Evolutionary conservation across 2,329 filamentous ascomycete species (phyloP), one percentile per base, ranked within the genome.

Genomic region (Sporothrix protearum): DNA sequence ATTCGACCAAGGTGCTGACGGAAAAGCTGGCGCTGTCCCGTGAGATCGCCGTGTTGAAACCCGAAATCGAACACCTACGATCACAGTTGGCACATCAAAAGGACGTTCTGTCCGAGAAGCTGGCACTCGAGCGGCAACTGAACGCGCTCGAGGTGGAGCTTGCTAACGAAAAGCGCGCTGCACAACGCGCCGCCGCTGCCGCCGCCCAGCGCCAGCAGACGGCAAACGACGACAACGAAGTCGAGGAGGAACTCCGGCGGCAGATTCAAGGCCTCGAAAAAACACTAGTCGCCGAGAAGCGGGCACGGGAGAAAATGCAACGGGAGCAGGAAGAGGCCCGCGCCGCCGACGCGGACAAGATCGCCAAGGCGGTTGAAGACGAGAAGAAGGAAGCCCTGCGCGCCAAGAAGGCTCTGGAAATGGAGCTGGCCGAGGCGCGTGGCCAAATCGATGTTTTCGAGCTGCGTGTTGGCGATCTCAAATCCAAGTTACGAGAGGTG

Each of bases 91-190:
- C 82, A 36, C 83, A 85, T 16, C 88, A 94, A 70, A 89, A 94
- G 77, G 85, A 87, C 1, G 82, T 92, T 12, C 83, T 96, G 19
- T 85, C 91, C 1, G 93, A 97, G 78, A 97, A 96, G 79, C 84
- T 95, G 61, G 86, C 91, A 1, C 81, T 97, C 16, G 90, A 96
- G 78, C 89, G 92, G 63, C 92, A 96, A 80, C 80, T 97, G 36
- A 90, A 86, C 77, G 89, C 90, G 1, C 80, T 94, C 2, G 92
- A 97, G 79, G 89, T 93, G 57, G 92, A 97, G 76, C 85, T 97
- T 1, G 92, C 94, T 75, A 92, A 92, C 75, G 92, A 96, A 78
- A 95, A 89, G 79, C 87, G 89, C n/a, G 86, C 89, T 2, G 83
- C 87, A 9, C 87, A 90, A 75, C 87, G 89, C 68, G 86, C 85